Evolutionary conservation across 2,329 filamentous ascomycete species (phyloP), one percentile per base, ranked within the genome.

Genomic region (Ophiostoma ulmi): DNA sequence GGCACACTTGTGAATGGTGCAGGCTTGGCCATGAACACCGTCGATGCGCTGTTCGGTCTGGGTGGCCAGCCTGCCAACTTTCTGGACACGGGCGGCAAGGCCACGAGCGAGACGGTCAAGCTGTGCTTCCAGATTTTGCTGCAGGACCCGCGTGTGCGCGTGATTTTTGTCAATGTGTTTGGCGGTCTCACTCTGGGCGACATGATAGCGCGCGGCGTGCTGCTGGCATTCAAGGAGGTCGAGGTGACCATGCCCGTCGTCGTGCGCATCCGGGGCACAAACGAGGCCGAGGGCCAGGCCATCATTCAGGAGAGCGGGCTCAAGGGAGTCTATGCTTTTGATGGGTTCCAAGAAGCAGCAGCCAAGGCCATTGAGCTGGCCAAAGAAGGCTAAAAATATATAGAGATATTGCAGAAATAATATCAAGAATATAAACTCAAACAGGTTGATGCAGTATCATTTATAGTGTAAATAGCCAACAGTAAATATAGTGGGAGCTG

Each of bases 1-100:
- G 93, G 92, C 52, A 97, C 91, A 0, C 83, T 96, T 73, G 92
- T 97, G 74, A 97, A 97, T 76, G 93, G 93, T 63, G 93, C 94
- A 0, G 93, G 93, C 0, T 85, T 97, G 1, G 93, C 93, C 0
- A 95, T 97, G 91, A 95, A 95, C 78, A 97, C 93, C 0, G 88
- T 94, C 72, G 93, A 97, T 78, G 90, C 91, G 0, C 86, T 97
- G 1, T 83, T 86, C 2, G 81, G 87, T 14, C 86, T 87, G 70
- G 89, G 89, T 70, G 91, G 91, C 1, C 80, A 83, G 44, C 90
- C 90, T 35, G 88, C 92, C 13, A 97, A 97, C 76, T 97, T 97
- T 78, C 84, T 97, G 70, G 93, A 97, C 78, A 96, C 92, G 0
- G 93, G 94, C 38, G 93, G 93, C 48, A 95, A 96, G 78, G 93